These are phyloP conservation scores for Datisca glomerata DNA, from an alignment of 306 rosid species.

Conservation along the genomic window DNA sequence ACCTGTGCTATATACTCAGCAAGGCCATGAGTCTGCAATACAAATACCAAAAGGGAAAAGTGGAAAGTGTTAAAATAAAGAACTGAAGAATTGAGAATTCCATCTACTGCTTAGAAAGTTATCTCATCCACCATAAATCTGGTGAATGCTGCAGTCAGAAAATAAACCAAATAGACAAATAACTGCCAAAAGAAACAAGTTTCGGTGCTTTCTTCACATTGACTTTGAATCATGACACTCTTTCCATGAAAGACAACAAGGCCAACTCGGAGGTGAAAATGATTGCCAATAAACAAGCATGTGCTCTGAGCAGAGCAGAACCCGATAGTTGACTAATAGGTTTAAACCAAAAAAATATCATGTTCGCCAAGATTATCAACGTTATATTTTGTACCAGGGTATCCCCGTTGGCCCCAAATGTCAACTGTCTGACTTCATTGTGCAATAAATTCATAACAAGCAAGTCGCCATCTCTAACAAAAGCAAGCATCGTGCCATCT, in stretches of 20 bases:
- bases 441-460: slow-evolving; percentile 47
- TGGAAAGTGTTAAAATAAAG: slow-evolving; percentile 15
- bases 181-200: slow-evolving; percentile 3
- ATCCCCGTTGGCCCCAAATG: slow-evolving; percentile 51
- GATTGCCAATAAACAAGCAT: too few relatives aligned
- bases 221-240: too few relatives aligned
- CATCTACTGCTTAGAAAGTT: neutral
- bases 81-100: too few relatives aligned
- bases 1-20: slow-evolving; percentile 99
- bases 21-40: slow-evolving; percentile 78
- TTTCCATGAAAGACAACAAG: too few relatives aligned
- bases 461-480: slow-evolving; percentile 63
- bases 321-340: too few relatives aligned
- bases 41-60: slow-evolving; percentile 1
- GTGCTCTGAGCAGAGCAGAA: too few relatives aligned
- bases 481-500: slow-evolving; percentile 72
- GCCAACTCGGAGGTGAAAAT: too few relatives aligned
- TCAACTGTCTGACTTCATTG: slow-evolving; percentile 65
- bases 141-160: slow-evolving; percentile 1
- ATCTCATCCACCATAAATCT: slow-evolving; percentile 2
- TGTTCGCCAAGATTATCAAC: too few relatives aligned
- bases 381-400: too few relatives aligned
- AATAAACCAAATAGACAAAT: slow-evolving; percentile 1
- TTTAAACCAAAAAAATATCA: too few relatives aligned
- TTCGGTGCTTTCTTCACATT: too few relatives aligned